phyloP scores from a whole-genome alignment of 306 rosid species.

The Cucurbita argyrosperma region DNA sequence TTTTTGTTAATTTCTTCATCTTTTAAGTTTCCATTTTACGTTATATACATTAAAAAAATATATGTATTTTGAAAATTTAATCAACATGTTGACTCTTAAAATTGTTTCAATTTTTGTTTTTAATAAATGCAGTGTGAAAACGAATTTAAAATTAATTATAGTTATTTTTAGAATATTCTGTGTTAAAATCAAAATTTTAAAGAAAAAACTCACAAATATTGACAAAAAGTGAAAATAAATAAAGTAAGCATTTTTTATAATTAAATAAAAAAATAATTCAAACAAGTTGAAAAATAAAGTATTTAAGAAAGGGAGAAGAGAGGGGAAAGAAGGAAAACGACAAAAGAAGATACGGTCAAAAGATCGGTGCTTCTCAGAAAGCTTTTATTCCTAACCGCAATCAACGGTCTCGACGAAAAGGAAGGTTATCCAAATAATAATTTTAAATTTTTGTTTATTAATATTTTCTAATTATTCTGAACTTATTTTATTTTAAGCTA shows the following conservation, averaged over 20 bases:
- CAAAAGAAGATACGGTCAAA: conserved; percentile 39
- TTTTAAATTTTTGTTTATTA: no score
- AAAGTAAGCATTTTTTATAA: no score
- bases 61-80: not conserved
- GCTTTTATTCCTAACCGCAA: conserved; percentile 97
- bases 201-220: no score
- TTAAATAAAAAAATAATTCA: no score
- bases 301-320: not conserved
- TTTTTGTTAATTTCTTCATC: not conserved
- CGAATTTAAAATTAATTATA: not conserved
- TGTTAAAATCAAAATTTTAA: no score
- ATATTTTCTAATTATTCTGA: not conserved
- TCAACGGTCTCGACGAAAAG: conserved; percentile 80
- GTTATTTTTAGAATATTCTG: no score
- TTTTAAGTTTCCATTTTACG: not conserved
- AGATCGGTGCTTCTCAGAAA: conserved; percentile 27
- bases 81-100: not conserved
- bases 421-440: not conserved
- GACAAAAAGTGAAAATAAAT: no score
- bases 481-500: not conserved
- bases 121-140: not conserved
- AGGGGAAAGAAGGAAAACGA: conserved; percentile 5
- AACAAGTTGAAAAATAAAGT: no score
- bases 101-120: not conserved
- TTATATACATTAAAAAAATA: not conserved